Percentiles rank a stretch among this genome's conserved stretches.
Conservation (phyloP, 2,329 filamentous ascomycete genomes). For the Coleophoma cylindrospora region DNA sequence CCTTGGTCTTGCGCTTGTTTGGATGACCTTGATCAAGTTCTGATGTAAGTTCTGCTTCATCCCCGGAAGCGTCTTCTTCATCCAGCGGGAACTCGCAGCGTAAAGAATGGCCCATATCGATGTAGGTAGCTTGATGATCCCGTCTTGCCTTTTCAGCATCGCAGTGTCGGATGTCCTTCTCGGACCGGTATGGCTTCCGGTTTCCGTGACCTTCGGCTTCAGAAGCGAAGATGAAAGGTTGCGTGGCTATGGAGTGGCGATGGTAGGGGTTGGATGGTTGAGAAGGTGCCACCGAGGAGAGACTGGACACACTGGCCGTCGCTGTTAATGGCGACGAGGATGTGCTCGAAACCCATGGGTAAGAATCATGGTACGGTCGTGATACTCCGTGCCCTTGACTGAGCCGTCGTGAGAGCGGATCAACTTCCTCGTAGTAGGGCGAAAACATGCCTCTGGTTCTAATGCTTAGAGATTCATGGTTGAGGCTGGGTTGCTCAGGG, state of each 20-base stretch:
- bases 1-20: neutral
- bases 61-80: neutral
- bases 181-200: neutral
- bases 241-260: neutral
- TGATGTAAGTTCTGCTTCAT: neutral
- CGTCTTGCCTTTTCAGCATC: neutral
- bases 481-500: neutral
- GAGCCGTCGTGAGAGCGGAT: neutral
- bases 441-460: neutral
- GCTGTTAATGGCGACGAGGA: neutral
- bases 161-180: slow-evolving; percentile 1
- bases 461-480: neutral
- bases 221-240: neutral
- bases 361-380: neutral
- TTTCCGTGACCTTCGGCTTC: neutral
- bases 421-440: neutral
- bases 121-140: slow-evolving; percentile 1
- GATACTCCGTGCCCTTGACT: neutral
- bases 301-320: neutral
- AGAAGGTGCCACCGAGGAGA: too few relatives aligned
- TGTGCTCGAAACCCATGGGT: neutral
- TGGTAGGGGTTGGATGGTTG: neutral
- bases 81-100: neutral
- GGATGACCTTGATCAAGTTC: neutral
- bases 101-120: neutral